Evolutionary conservation across 2,329 filamentous ascomycete species (phyloP), one percentile per base, ranked within the genome.

Genomic region (Alternaria ethzedia): DNA sequence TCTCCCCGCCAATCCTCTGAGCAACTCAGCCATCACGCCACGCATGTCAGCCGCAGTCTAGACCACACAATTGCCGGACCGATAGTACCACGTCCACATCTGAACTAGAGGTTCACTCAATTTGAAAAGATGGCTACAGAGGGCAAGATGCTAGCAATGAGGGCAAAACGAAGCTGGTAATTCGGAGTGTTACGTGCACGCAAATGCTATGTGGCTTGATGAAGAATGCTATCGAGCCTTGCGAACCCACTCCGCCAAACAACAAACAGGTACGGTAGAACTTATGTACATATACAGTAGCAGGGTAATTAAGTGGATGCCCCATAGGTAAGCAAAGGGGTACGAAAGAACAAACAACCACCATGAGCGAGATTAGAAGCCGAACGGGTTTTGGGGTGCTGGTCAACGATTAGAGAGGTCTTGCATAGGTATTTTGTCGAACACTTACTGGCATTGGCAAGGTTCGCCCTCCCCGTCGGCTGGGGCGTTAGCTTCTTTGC

Each of bases 381-480:
- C 89, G 78, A 91, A 91, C 2, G 89, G 89, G 77, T 91, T 91
- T 73, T 89, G 85, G 54, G 89, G 88, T 62, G 89, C 89, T 91
- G 45, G 84, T 87, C 15, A 28, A 13, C 6, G 5, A 55, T 71
- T 66, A 67, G 64, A 32, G 54, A n/a, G 17, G 13, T 20, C 4
- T 15, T 52, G 6, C 28, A n/a, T 30, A 45, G 15, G 12, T 5
- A n/a, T 9, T 45, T 20, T 13, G 5, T 62, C 21, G 20, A 5
- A n/a, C 13, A 94, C 95, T 91, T 90, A 98, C 95, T 99, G 76
- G 96, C 96, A 88, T 96, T 92, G 56, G 92, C 87, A 70, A 99
- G 86, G 79, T 98, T 97, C 60, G 96, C 96, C 83, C 92, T 89
- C 68, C 96, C 96, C 7, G 96, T 99, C 26, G 93, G 87, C 83